Evolutionary conservation across 768 basidiomycete genomes (phyloP).

Genomic region (Suillus subluteus): DNA sequence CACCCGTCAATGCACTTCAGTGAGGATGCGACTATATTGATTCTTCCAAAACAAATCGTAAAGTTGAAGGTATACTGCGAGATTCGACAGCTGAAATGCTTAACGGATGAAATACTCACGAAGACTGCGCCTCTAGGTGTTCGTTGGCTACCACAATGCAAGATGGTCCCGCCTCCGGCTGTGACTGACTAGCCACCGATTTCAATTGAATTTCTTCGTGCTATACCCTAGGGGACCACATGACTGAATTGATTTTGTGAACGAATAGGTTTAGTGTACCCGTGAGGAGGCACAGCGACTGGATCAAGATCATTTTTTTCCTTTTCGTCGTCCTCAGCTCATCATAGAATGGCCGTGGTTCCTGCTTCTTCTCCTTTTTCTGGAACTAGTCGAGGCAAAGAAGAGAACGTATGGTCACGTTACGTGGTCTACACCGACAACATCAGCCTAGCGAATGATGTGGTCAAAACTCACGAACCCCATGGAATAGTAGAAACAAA

Average conservation of each 20-base stretch:
- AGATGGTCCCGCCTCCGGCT: no score
- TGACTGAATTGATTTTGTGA: neutral
- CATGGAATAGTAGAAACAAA: neutral
- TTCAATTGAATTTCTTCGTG: neutral
- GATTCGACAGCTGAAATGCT: no score
- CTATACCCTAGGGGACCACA: neutral
- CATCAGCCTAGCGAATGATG: neutral
- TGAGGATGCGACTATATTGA: no score
- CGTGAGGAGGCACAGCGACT: neutral
- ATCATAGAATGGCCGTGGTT: no score
- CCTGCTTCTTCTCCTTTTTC: neutral
- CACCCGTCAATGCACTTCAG: no score
- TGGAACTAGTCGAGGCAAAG: slow-evolving; percentile 1
- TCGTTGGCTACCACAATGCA: no score
- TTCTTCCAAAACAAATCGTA: no score
- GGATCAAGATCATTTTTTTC: no score
- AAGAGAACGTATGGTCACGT: neutral
- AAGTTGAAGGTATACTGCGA: no score
- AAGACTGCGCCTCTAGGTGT: no score
- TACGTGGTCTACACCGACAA: neutral
- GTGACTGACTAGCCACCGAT: neutral
- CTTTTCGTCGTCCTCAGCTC: no score
- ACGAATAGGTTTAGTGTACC: neutral
- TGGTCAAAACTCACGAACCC: neutral
- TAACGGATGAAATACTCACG: no score